A percentile compares a stretch with the other conserved stretches of the same genome.
Conservation (phyloP, 2,329 filamentous ascomycete species). For the Bipolaris oryzae region DNA sequence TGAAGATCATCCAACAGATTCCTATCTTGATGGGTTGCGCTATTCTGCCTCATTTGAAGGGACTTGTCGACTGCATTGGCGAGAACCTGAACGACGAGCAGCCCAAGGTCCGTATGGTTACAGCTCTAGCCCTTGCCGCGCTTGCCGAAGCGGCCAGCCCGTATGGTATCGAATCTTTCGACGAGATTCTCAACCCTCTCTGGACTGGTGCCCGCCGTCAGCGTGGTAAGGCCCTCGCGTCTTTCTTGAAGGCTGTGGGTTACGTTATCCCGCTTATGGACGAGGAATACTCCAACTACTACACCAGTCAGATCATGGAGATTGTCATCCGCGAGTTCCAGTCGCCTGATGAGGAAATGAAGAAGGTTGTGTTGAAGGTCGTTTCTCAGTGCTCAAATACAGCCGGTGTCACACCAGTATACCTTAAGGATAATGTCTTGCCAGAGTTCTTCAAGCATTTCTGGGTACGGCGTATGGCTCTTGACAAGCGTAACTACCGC, state of each 20-base stretch:
- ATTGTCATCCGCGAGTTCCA: conserved; percentile 95
- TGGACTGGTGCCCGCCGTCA: conserved; percentile 98
- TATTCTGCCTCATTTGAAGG: conserved; percentile 92
- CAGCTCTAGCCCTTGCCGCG: conserved; percentile 90
- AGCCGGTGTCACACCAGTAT: conserved; percentile 91
- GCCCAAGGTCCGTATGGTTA: conserved; percentile 96
- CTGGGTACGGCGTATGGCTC: conserved; percentile 95
- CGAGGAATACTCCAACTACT: conserved; percentile 99
- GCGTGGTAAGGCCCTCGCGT: conserved; percentile 91
- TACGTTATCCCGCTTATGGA: conserved; percentile 99
- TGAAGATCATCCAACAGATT: conserved; percentile 99
- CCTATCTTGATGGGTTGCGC: conserved; percentile 98
- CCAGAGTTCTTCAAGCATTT: conserved; percentile 99
- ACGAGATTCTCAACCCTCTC: conserved; percentile 93
- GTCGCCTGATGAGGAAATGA: conserved; percentile 99
- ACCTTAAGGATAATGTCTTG: conserved; percentile 92
- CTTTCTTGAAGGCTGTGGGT: conserved; percentile 95
- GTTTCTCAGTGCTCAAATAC: conserved; percentile 94
- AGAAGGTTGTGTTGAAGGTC: conserved; percentile 98
- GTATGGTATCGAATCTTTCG: conserved; percentile 98
- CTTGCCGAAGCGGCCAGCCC: conserved; percentile 95
- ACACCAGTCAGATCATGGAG: conserved; percentile 98
- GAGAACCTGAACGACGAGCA: conserved; percentile 97
- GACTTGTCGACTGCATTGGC: conserved; percentile 93
- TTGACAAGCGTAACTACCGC: conserved; percentile 96